Base-by-base conservation (phyloP, 495 filamentous ascomycete genomes). In the Neurospora sublineolata region DNA sequence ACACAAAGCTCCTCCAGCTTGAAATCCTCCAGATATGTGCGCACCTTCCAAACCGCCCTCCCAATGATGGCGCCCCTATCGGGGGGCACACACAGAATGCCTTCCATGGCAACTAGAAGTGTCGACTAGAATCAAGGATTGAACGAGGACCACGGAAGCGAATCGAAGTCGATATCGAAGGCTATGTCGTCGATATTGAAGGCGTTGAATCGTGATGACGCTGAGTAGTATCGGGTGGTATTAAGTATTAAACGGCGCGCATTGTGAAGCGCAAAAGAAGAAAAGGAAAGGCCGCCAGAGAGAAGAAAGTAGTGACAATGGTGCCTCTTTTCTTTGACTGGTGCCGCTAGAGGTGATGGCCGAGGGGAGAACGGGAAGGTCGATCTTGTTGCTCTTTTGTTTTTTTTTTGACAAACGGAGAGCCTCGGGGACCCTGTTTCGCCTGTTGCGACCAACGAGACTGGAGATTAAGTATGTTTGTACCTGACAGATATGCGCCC, bases 31-130 rank as follows among this genome's bases (percentile, higher is more conserved):
- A 16, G 60, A 52, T 18, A 46, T 23, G 18, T 30, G 69, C 77
- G 68, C 72, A 88, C 87, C 87, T 89, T 89, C 86, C 86, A 89
- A 16, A 84, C 69, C 16, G 87, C 82, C 72, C 83, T 83, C 41
- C 85, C 85, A 52, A 89, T 82, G 72, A 89, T 85, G 58, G 85
- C 82, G 40, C 85, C 82, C 75, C 85, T 80, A 74, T 89, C 87
- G 6, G 87, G 87, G 40, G 87, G 87, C 33, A 84, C 81, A 42
- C 84, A 77, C 75, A 89, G 80, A 70, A 79, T 73, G n/a, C 86
- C 87, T 75, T 89, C 87, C 86, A 89, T 88, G 37, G 76, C 4
- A 36, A 20, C 33, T 33, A 71, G 1, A 23, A 40, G 46, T 23
- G 44, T 58, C 40, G 46, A 52, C 33, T 42, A 40, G 70, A 39